Evolutionary conservation across 352 stramenopile genomes (phyloP), one percentile per base, ranked within the genome.

Genomic region (Phytophthora foliorum): DNA sequence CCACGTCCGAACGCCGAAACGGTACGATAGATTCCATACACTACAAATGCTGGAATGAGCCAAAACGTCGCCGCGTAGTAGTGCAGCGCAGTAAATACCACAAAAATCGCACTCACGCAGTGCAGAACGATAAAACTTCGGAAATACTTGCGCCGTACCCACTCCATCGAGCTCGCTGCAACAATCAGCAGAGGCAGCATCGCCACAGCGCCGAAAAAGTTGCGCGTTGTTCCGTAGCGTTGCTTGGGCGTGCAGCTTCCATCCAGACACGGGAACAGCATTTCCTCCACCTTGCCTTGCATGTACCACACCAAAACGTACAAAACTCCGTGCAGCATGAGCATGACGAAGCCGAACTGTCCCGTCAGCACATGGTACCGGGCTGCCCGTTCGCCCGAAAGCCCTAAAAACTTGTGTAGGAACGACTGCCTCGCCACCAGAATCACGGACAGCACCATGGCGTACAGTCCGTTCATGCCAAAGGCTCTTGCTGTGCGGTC

Each of bases 381-480:
- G 1, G 81, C 70, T 3, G 82, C 81, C 4, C 83, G 77, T 58
- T 94, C 84, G 41, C 70, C 77, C 3, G 86, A 92, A 4, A 94
- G 54, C 0, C 67, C 54, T 14, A 91, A 66, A 52, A 82, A 74
- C 34, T 89, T 63, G 69, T 92, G 82, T 21, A 91, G 52, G 49
- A 94, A 94, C 3, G 86, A 94, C 55, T 80, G 65, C 25, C 84
- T 68, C 8, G 82, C 67, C 24, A 94, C 79, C 24, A 94, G 77
- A 27, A 90, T 49, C 29, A 92, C 71, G 9, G 84, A 91, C 24
- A 89, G 50, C 21, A 91, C 57, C 60, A 87, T 63, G 4, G 75
- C 58, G 27, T 87, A 88, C 8, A 88, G 73, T 9, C 79, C 86
- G 60, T 92, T 94, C 81, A 91, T 90, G 31, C 86, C 86, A 14